Percentiles rank a stretch among this genome's conserved stretches.
phyloP scores from a whole-genome alignment of 2,329 filamentous ascomycete genomes.

The Diaporthe nobilis region DNA sequence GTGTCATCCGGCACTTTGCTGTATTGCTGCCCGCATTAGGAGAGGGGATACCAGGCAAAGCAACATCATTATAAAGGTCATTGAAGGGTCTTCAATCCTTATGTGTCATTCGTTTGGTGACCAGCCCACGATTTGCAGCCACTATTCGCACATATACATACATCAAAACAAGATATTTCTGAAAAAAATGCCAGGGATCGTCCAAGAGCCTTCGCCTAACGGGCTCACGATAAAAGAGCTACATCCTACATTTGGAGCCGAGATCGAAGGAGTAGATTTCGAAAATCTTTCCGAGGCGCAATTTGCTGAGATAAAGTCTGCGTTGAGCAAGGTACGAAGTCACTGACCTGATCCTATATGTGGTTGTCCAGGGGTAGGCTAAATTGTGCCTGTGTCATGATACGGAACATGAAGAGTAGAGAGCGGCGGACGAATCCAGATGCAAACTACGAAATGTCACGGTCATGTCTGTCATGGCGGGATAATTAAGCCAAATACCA shows the following conservation, averaged over 20 bases:
- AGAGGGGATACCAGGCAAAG: background rate
- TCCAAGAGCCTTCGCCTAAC: constrained; percentile 47
- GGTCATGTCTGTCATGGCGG: background rate
- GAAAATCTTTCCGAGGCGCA: constrained; percentile 51
- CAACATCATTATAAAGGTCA: background rate
- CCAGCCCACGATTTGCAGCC: background rate
- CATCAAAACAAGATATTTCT: background rate
- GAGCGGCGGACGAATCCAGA: background rate
- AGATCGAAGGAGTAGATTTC: constrained; percentile 52
- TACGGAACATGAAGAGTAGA: no score
- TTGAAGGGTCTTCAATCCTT: no score
- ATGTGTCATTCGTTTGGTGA: background rate
- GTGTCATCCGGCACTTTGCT: constrained; percentile 30
- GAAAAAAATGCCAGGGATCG: constrained; percentile 48
- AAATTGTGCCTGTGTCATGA: background rate
- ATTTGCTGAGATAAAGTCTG: constrained; percentile 50
- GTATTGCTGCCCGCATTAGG: background rate
- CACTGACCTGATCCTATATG: background rate
- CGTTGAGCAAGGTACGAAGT: constrained; percentile 51
- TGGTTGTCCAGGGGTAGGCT: background rate
- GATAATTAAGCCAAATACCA: background rate
- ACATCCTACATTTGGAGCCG: constrained; percentile 48
- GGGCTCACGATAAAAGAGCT: constrained; percentile 45
- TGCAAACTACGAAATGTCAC: background rate
- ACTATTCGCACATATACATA: background rate